Base-by-base conservation (phyloP, 139 green algal species). In the Edaphochlamys debaryana region DNA sequence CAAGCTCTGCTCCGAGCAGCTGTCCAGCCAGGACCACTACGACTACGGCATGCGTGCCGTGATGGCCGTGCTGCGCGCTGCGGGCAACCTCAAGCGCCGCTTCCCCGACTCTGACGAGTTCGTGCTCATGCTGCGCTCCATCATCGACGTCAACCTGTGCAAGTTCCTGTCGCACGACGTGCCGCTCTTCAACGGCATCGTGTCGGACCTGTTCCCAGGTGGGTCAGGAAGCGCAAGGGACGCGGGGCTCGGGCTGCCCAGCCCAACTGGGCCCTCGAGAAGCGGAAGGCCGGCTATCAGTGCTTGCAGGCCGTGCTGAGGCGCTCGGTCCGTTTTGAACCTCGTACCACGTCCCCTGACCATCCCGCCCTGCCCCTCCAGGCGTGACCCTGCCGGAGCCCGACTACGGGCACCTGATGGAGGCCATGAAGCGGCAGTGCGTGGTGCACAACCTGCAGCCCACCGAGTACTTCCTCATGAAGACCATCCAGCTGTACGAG, bases 161-260 rank as follows among this genome's bases (percentile, higher is more conserved):
- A 96, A 96, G 91, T 97, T 96, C 87, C 85, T 97, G 13, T 89
- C 63, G 52, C 94, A 96, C 32, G 94, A 97, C 80, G 92, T 97
- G 66, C 94, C 93, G 30, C 89, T 97, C 29, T 95, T 94, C 85
- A 92, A 94, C 70, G 93, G 89, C 77, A 96, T 96, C 82, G 87
- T 94, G 40, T 91, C 81, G 3, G 93, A 96, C 81, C 86, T 96
- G 22, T 96, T 96, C 89, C 92, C 93, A 41, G 91, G 92, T 87
- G 84, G 50, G 70, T 3, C 6, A n/a, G n/a, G n/a, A n/a, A n/a
- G n/a, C n/a, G n/a, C n/a, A n/a, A n/a, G n/a, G n/a, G n/a, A n/a
- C n/a, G n/a, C n/a, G n/a, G n/a, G n/a, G n/a, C n/a, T n/a, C n/a
- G n/a, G n/a, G n/a, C n/a, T n/a, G n/a, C n/a, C n/a, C n/a, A n/a